Evolutionary conservation across 2,329 filamentous ascomycete species (phyloP).

Genomic region (Neodidymelliopsis sp.): DNA sequence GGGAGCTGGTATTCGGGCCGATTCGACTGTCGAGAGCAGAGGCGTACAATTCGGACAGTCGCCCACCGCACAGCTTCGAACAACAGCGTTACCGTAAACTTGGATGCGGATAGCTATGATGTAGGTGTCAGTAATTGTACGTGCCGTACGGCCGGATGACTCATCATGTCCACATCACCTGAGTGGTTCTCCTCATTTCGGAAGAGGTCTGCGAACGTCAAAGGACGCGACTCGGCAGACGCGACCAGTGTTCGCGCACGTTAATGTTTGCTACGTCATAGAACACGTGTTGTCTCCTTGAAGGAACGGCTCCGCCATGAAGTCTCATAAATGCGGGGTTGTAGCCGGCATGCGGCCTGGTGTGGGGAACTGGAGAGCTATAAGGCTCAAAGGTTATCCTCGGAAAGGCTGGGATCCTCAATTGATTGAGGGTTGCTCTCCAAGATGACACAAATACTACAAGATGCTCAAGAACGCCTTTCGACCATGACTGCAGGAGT

Average conservation of each 20-base stretch:
- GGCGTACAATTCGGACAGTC: not conserved
- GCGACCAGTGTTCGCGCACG: not conserved
- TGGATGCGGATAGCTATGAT: too few species aligned
- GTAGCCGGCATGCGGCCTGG: not conserved
- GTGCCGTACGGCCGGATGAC: slow-evolving; percentile 6
- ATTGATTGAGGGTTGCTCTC: not conserved
- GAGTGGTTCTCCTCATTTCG: slow-evolving; percentile 3
- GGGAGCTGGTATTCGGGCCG: not conserved
- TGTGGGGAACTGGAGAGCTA: slow-evolving; percentile 11
- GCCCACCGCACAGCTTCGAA: not conserved
- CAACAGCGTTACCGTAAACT: too few species aligned
- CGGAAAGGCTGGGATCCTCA: not conserved
- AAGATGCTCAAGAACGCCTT: slow-evolving; percentile 24
- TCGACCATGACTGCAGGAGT: slow-evolving; percentile 18
- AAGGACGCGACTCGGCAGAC: slow-evolving; percentile 1
- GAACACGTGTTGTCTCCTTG: not conserved
- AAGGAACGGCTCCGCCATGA: not conserved
- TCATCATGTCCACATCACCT: not conserved
- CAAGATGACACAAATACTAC: slow-evolving; percentile 18
- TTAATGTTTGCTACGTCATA: slow-evolving; percentile 7
- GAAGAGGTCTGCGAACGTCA: slow-evolving; percentile 6
- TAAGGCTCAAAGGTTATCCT: not conserved
- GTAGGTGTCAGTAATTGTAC: not conserved
- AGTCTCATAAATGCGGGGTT: slow-evolving; percentile 12
- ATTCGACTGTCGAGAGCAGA: not conserved